Evolutionary conservation across 352 stramenopile species (phyloP), one percentile per base, ranked within the genome.

Genomic region (Pythium myriotylum): DNA sequence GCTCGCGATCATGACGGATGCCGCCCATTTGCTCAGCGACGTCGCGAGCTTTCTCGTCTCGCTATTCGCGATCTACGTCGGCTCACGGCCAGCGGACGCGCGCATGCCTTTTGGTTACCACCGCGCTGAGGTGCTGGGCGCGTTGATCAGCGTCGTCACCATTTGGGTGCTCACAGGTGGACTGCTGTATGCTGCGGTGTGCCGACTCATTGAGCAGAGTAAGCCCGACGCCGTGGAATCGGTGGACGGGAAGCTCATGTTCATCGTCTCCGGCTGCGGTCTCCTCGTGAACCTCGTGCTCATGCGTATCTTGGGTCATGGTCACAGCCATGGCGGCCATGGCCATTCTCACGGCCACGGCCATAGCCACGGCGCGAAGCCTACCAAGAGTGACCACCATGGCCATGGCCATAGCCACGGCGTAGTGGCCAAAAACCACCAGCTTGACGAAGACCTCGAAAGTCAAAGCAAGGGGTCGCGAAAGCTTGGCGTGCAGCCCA

Each of bases 231-330:
- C 69, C 0, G 73, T 77, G 37, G 59, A 85, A 43, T 66, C 70
- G 24, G 92, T 98, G 5, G 84, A 99, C 70, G 97, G 97, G 53
- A 87, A 92, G 48, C 59, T 98, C 49, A 99, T 99, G 97, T 95
- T 94, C 62, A 65, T 91, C 10, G 91, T 99, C 22, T 94, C 97
- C 4, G 68, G 81, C 35, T 91, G 98, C 65, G 97, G 97, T 12
- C 84, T 99, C 6, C 54, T 96, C 2, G 82, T 99, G 8, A 99
- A 99, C 72, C 60, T 99, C 23, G 65, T 93, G 48, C 73, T 99
- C 53, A 97, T 97, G 64, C 85, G 87, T 45, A 96, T 98, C 54
- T 67, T 98, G 23, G 86, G 81, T 7, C 88, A 97, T 54, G 72
- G 70, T 12, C 83, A 91, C 58, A 55, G 65, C 27, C 77, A 88